Evolutionary conservation across 805 yeast species (phyloP), one percentile per base, ranked within the genome.

Genomic region (Torulaspora maleeae): DNA sequence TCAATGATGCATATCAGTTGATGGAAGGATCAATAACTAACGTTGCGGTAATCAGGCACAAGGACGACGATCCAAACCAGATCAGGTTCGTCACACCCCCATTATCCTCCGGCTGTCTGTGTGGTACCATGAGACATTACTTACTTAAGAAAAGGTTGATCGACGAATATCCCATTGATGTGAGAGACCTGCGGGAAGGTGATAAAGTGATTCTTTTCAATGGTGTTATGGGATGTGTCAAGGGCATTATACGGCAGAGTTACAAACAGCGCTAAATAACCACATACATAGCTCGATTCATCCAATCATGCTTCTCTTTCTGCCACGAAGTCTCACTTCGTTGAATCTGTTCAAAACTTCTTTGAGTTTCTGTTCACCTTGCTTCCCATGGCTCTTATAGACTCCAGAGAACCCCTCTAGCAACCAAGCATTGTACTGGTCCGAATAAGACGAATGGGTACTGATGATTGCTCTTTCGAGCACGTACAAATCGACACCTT

Each of bases 401-500:
- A 67, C 69, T 16, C 56, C 50, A 32, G 67, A 65, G 57, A 86
- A 88, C 0, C 96, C 96, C 44, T 79, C 75, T 49, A 90, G 66
- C 5, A 89, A 57, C 89, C 91, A 82, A 34, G 67, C 63, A 55
- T 78, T 82, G 61, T 89, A 89, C 35, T 63, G 56, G 1, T 73
- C 75, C 1, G 95, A 74, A 57, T 76, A 77, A 5, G 74, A 73
- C 0, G 98, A 91, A 65, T 93, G 99, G 1, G 99, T 93, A 53
- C 96, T 86, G 25, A 79, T 68, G 15, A 93, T 76, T 0, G 99
- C 98, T 56, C 98, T 72, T 65, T 93, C 99, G 49, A 93, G 67
- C 9, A 93, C 98, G 57, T 93, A 93, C 48, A 93, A 65, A 64
- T 93, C 99, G n/a, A 93, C 99, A 3, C 98, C 98, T 64, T 87